Evolutionary conservation across 805 yeast species (phyloP), one percentile per base, ranked within the genome.

Genomic region (Wilhelminamyces savonicus): DNA sequence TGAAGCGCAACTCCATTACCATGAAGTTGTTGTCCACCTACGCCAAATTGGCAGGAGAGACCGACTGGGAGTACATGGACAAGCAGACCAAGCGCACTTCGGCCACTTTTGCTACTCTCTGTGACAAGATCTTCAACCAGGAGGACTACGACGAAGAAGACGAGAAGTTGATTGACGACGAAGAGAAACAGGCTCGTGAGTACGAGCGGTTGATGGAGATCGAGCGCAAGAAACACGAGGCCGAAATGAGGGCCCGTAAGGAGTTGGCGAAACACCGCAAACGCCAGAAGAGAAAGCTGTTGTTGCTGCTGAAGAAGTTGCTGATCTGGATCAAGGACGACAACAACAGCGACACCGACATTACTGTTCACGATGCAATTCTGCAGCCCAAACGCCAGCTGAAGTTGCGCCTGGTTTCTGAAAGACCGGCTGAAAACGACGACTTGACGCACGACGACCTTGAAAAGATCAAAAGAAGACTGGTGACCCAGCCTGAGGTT

Each of bases 101-200:
- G 21, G 77, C 84, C 11, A 82, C 82, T 38, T 82, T 82, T 62
- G 92, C 87, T 9, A 71, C 82, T 2, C 60, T 82, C 24, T 79
- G 86, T 62, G 90, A 82, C 56, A 77, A 74, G 53, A 74, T 82
- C 34, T 82, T 82, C 62, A 81, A 74, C 44, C 82, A 79, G 52
- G 87, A 79, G 46, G 57, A 51, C 3, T 62, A 63, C 38, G 54
- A 58, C 28, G 71, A 69, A 40, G 74, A 68, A 30, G 82, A 76
- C 36, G 69, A 59, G 35, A 52, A 46, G 26, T 54, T 63, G 37
- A 51, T 59, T 9, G 70, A 62, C 37, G 62, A 54, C 27, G 71
- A 63, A 38, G 70, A 64, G 37, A 59, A 45, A 37, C 51, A 51
- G 33, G 69, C 65, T n/a, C 49, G 37, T 27, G 71, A 59, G 35